Base-by-base conservation (phyloP, 495 filamentous ascomycete species). In the Aspergillus incahuasiensis region DNA sequence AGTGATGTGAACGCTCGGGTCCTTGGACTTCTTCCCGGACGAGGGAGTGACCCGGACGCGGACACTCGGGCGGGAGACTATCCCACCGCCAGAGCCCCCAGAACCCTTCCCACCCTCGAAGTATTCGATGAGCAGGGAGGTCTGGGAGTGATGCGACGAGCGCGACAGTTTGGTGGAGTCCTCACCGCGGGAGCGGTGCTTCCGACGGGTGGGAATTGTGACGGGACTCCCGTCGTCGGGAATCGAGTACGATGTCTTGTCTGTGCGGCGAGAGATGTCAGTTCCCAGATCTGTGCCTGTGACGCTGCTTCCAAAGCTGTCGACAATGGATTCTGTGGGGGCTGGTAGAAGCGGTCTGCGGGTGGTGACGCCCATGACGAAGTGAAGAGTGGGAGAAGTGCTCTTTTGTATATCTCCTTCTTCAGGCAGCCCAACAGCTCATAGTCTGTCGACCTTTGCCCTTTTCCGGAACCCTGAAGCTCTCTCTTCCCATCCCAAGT, bases 41-140 rank as follows among this genome's bases (percentile, higher is more conserved):
- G 87, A 94, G 28, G 95, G 94, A 32, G 91, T 96, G 47, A 99
- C 83, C 63, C 92, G 90, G 52, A 99, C 94, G 61, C 94, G 85
- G 41, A 99, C 94, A 73, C 91, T 97, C 2, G 94, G 95, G 56
- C 90, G 72, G 74, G 79, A 87, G 74, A 72, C 79, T 51, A 75
- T 75, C 60, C 47, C 75, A 66, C 82, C 78, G 28, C 82, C 78
- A 30, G 73, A 65, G 50, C 76, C 74, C 69, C 82, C 78, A 30
- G 73, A 65, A 52, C 76, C 74, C 69, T 94, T 96, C 48, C 89
- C 87, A 61, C 84, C 90, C 72, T 96, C 92, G 66, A 97, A 99
- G 70, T 97, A 97, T 72, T 99, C 94, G 66, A 99, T 99, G 66
- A 99, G 77, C 48, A 99, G 81, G 47, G 90, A 95, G 39, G 94